phyloP scores from a whole-genome alignment of 2,329 filamentous ascomycete species.

The Arachnomyces sp. region DNA sequence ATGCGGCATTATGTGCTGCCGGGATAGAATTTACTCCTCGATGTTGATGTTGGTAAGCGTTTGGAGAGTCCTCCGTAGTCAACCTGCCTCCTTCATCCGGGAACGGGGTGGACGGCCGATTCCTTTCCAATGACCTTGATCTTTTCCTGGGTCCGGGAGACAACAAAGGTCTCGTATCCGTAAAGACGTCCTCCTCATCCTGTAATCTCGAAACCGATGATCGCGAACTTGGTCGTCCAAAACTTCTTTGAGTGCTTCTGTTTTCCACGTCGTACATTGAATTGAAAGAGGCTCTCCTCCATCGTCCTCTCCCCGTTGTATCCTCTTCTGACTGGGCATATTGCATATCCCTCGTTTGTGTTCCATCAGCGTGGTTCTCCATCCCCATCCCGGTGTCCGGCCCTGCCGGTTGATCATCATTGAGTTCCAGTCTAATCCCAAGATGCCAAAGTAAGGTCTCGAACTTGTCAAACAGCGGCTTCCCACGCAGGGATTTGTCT shows the following conservation, averaged over 20 bases:
- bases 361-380: constrained; percentile 16
- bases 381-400: constrained; percentile 26
- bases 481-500: constrained; percentile 47
- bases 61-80: not conserved
- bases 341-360: constrained; percentile 14
- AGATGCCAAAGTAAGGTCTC: constrained; percentile 59
- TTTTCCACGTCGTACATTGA: constrained; percentile 44
- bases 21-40: too few species aligned
- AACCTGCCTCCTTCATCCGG: constrained; percentile 4
- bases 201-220: constrained; percentile 38
- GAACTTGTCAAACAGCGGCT: constrained; percentile 62
- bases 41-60: not conserved
- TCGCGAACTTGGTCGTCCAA: constrained; percentile 34
- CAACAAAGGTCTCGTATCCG: constrained; percentile 3
- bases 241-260: constrained; percentile 42
- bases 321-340: constrained; percentile 18
- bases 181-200: constrained; percentile 7
- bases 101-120: constrained; percentile 2
- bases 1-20: too few species aligned
- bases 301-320: constrained; percentile 23
- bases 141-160: not conserved
- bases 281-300: constrained; percentile 49
- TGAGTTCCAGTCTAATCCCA: constrained; percentile 63
- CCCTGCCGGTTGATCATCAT: constrained; percentile 34
- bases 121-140: not conserved